phyloP scores from a whole-genome alignment of 2,329 filamentous ascomycete genomes.

The Penicillium sp. region DNA sequence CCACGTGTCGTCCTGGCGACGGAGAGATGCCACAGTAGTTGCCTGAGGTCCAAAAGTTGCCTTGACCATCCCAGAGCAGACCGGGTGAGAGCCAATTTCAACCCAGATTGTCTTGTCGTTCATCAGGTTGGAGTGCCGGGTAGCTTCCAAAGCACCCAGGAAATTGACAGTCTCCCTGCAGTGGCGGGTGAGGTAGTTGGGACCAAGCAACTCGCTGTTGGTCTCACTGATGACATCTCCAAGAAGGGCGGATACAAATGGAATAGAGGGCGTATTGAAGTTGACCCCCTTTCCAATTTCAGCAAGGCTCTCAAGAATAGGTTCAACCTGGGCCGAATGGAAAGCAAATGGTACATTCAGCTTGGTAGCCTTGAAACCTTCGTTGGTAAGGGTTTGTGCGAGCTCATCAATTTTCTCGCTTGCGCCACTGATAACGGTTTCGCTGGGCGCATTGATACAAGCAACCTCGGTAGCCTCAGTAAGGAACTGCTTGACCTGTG shows the following conservation, averaged over 20 bases:
- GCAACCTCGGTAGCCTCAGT: slow-evolving; percentile 36
- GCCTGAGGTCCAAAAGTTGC: slow-evolving; percentile 60
- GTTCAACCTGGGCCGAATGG: slow-evolving; percentile 49
- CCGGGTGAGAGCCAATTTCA: slow-evolving; percentile 57
- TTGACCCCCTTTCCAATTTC: slow-evolving; percentile 38
- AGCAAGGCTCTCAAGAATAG: slow-evolving; percentile 46
- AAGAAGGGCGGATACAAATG: slow-evolving; percentile 50
- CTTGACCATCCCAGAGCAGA: slow-evolving; percentile 49
- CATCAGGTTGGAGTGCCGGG: slow-evolving; percentile 48
- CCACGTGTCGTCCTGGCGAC: slow-evolving; percentile 46
- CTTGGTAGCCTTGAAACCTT: slow-evolving; percentile 43
- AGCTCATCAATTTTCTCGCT: slow-evolving; percentile 39
- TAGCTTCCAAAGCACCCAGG: slow-evolving; percentile 43
- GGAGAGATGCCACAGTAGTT: slow-evolving; percentile 50
- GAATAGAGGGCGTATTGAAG: slow-evolving; percentile 43
- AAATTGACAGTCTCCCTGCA: slow-evolving; percentile 51
- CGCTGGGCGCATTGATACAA: slow-evolving; percentile 47
- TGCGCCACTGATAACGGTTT: slow-evolving; percentile 46
- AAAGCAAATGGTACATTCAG: slow-evolving; percentile 49
- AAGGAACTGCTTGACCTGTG: slow-evolving; percentile 34
- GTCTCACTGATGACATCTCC: slow-evolving; percentile 43
- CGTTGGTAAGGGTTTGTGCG: slow-evolving; percentile 35
- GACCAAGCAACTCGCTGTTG: slow-evolving; percentile 35
- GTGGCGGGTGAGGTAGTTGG: slow-evolving; percentile 44
- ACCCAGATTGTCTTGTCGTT: slow-evolving; percentile 71